phyloP scores from a whole-genome alignment of 305 asterid species.

The Fraxinus paxiana region DNA sequence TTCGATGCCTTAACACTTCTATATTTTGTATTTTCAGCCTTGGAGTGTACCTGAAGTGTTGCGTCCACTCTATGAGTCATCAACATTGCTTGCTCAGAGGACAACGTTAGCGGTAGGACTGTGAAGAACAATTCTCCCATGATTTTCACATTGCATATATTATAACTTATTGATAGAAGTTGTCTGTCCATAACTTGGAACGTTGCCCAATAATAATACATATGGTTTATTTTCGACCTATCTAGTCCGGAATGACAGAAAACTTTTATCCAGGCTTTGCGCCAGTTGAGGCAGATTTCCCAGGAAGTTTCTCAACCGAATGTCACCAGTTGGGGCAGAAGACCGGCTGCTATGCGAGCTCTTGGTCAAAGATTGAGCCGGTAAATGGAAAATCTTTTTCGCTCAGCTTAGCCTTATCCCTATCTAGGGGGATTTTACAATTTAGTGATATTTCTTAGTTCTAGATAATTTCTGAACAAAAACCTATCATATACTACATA shows the following conservation, averaged over 20 bases:
- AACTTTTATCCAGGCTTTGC: constrained; percentile 61
- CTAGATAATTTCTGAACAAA: background rate
- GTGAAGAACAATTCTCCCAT: background rate
- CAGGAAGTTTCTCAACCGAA: constrained; percentile 82
- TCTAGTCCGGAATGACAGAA: background rate
- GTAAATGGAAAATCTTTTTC: constrained; percentile 27
- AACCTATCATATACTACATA: background rate
- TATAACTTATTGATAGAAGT: background rate
- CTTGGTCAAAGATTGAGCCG: constrained; percentile 88
- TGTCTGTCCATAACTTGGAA: constrained; percentile 9
- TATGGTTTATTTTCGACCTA: background rate
- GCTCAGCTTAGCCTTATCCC: background rate
- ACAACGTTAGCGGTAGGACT: constrained; percentile 74
- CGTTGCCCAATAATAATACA: background rate
- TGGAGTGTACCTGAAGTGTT: constrained; percentile 97
- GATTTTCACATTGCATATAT: background rate
- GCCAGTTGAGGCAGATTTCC: constrained; percentile 83
- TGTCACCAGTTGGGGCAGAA: constrained; percentile 82
- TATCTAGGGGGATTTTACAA: background rate
- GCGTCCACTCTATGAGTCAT: constrained; percentile 88
- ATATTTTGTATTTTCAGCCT: constrained; percentile 46
- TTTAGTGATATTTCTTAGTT: background rate
- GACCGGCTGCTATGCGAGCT: constrained; percentile 93
- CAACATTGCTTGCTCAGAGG: constrained; percentile 78
- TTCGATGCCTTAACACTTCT: background rate